Base-by-base conservation (phyloP, 2,329 filamentous ascomycete species). In the Chalaropsis ovoidea region DNA sequence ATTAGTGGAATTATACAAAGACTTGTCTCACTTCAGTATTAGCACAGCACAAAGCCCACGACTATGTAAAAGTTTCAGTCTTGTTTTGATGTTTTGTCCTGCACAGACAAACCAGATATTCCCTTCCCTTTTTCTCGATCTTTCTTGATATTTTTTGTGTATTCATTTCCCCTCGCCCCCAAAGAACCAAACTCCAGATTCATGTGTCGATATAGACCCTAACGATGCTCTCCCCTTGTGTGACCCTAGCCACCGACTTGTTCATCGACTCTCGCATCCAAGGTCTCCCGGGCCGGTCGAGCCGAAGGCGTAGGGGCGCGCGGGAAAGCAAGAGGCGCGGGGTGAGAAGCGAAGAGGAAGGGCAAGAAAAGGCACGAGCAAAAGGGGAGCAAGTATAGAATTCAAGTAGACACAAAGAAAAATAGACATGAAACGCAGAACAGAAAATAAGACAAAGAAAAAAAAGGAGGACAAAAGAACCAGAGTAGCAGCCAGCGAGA, bases 401-500 rank as follows among this genome's bases (percentile, higher is more conserved):
- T 64, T 65, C 39, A 70, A 68, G 67, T 68, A 65, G 69, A 72
- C 62, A 70, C 70, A 66, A 66, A 17, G 43, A 54, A 52, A 64
- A 61, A 17, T 52, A 52, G 47, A 52, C 47, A 24, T 52, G 22
- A 52, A 52, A 52, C 47, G 24, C 22, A 52, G 19, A 22, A 52
- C 11, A 52, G 15, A 58, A 31, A 41, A 65, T 47, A 67, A 63
- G 41, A 43, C 61, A 35, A 56, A 52, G 11, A 43, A 43, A 11
- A 45, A 56, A 54, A 60, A 49, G 60, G 31, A 22, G 10, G 39
- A 61, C 24, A 61, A 61, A 22, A 41, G 24, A 61, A 43, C 6
- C 56, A 22, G 22, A 45, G 19, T 42, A 27, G 19, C 22, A 41
- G 49, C 49, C n/a, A 58, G 43, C 13, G 15, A 7, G 31, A 6